A percentile compares a stretch with the other conserved stretches of the same genome.
Evolutionary conservation across 2,329 filamentous ascomycete species (phyloP).

Genomic region (Hymenoscyphus fraxineus): DNA sequence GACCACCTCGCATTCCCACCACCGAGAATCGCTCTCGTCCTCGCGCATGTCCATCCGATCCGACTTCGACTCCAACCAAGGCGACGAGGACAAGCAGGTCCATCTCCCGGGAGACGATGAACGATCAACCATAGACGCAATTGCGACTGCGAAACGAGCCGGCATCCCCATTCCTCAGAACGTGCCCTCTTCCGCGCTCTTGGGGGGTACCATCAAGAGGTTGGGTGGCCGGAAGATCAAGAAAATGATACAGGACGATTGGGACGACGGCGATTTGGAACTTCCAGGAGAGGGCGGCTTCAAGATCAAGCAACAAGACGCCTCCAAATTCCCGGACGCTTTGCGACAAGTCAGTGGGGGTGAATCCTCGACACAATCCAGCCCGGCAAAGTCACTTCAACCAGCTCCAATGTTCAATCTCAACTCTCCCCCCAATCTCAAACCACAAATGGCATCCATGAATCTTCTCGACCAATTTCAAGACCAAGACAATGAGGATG

Average conservation of each 20-base stretch:
- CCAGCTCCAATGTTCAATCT: conserved; percentile 32
- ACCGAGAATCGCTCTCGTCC: conserved; percentile 77
- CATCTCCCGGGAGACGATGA: conserved; percentile 83
- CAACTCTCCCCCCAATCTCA: conserved; percentile 26
- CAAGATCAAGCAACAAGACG: conserved; percentile 61
- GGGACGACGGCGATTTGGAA: conserved; percentile 73
- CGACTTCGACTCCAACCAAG: conserved; percentile 70
- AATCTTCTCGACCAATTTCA: conserved; percentile 62
- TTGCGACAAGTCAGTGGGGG: conserved; percentile 57
- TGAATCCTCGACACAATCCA: conserved; percentile 44
- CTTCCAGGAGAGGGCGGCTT: conserved; percentile 58
- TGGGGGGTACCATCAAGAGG: conserved; percentile 90
- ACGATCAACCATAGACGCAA: conserved; percentile 76
- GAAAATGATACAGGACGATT: conserved; percentile 74
- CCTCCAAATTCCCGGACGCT: conserved; percentile 61
- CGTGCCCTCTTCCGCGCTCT: conserved; percentile 81
- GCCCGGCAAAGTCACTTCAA: conserved; percentile 46
- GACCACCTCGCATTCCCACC: conserved; percentile 47
- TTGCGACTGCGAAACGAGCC: conserved; percentile 79
- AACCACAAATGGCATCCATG: conserved; percentile 30
- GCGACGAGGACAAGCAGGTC: conserved; percentile 85
- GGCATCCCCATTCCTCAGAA: conserved; percentile 88
- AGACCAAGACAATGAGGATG: conserved; percentile 59
- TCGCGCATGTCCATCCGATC: conserved; percentile 79
- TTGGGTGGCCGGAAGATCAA: conserved; percentile 72